Conservation (phyloP, 2,329 filamentous ascomycete species). For the Tolypocladium paradoxum region DNA sequence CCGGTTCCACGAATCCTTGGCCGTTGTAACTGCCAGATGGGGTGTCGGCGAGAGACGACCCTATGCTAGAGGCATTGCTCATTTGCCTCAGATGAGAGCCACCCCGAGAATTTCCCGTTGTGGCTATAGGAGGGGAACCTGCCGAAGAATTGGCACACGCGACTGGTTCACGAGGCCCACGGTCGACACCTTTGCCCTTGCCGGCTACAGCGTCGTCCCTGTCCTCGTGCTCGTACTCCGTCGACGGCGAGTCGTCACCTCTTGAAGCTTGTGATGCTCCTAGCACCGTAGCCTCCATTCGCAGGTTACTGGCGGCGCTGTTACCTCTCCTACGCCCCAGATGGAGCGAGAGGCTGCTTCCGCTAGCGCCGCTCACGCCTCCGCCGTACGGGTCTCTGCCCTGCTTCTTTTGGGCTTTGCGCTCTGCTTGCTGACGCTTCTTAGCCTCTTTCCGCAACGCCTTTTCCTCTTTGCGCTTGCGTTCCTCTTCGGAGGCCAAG, state of each 20-base stretch:
- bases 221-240: conserved; percentile 13
- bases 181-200: conserved; percentile 64
- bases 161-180: conserved; percentile 20
- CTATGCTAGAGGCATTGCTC: conserved; percentile 76
- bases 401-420: conserved; percentile 62
- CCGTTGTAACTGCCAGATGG: conserved; percentile 39
- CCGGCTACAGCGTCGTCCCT: conserved; percentile 24
- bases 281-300: conserved; percentile 43
- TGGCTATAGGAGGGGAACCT: conserved; percentile 31
- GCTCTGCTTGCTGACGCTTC: conserved; percentile 73
- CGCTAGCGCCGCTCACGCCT: conserved; percentile 36
- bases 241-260: conserved; percentile 10
- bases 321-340: conserved; percentile 49
- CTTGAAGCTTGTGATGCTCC: conserved; percentile 24
- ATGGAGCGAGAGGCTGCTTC: conserved; percentile 54
- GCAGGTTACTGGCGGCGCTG: conserved; percentile 48
- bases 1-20: conserved; percentile 20
- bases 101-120: conserved; percentile 41
- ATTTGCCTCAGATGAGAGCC: conserved; percentile 70
- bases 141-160: conserved; percentile 21
- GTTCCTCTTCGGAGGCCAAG: conserved; percentile 84
- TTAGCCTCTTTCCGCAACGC: conserved; percentile 62
- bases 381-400: conserved; percentile 23
- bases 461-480: conserved; percentile 63
- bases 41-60: conserved; percentile 66